These are phyloP conservation scores for Ganoderma lingzhi DNA, from an alignment of 1,284 basidiomycete genomes.

Conservation along the genomic window DNA sequence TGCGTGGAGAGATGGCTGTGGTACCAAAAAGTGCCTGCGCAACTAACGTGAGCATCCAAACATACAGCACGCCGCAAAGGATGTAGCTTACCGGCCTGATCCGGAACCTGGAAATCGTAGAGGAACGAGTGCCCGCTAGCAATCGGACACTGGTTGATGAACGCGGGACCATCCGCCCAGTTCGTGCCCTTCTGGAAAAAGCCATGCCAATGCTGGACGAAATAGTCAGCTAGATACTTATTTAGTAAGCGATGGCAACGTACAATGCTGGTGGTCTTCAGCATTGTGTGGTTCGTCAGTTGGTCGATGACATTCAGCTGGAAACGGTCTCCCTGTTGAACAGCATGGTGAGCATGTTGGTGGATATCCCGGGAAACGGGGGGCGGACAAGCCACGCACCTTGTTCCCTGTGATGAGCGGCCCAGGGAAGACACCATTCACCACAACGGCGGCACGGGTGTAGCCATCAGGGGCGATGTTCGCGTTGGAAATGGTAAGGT, in stretches of 20 bases:
- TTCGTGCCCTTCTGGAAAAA: slow-evolving; percentile 43
- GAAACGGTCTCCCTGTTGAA: slow-evolving; percentile 37
- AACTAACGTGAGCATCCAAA: not conserved
- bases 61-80: slow-evolving; percentile 25
- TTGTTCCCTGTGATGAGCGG: slow-evolving; percentile 37
- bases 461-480: slow-evolving; percentile 37
- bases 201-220: slow-evolving; percentile 46
- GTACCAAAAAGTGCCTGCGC: slow-evolving; percentile 33
- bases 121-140: slow-evolving; percentile 52
- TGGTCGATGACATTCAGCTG: slow-evolving; percentile 46
- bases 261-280: slow-evolving; percentile 46
- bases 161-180: slow-evolving; percentile 44
- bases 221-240: not conserved
- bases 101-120: slow-evolving; percentile 45
- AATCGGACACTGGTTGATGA: slow-evolving; percentile 60
- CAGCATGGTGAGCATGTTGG: not conserved
- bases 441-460: slow-evolving; percentile 34
- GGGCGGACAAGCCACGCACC: slow-evolving; percentile 18
- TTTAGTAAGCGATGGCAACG: slow-evolving; percentile 9
- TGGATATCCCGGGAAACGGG: not conserved
- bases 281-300: slow-evolving; percentile 45
- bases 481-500: slow-evolving; percentile 34
- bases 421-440: slow-evolving; percentile 35
- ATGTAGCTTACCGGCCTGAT: slow-evolving; percentile 40
- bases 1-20: slow-evolving; percentile 37